Base-by-base conservation (phyloP, 441 rosid genomes). In the Hura crepitans region DNA sequence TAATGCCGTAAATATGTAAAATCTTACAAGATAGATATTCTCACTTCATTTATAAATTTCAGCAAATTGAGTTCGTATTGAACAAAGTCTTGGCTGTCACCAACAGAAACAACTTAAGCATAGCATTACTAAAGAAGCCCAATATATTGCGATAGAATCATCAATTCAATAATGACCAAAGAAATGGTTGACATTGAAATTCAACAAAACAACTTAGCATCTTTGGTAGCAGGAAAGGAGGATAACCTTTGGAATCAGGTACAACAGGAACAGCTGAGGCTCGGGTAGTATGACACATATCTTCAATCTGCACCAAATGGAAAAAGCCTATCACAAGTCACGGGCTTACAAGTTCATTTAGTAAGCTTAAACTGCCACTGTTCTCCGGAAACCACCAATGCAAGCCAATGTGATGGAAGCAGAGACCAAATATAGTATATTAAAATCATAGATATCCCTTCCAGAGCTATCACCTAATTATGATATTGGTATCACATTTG, bases 241-340 rank as follows among this genome's bases (percentile, higher is more conserved):
- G 3, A 55, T 55, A 71, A 94, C 99, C 99, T 92, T 85, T 92
- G 79, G 96, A 88, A 81, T 95, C 98, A 78, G 97, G 76, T 77
- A 89, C 78, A 65, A 92, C 85, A 61, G 99, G 98, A 79, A 92
- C 92, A 39, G 93, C 98, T 75, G 91, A 87, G 53, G 95, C 83
- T 75, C 74, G 84, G 68, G 86, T 88, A 72, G 79, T 84, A 75
- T 80, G 83, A 72, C 96, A 92, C 99, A 95, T 90, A 69, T 80
- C 79, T 83, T 89, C 99, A 69, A 95, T 92, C 98, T 90, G 80
- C 76, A 77, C 22, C 68, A 33, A 72, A 66, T 65, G 42, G 42
- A 37, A 54, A 58, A 75, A 51, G 28, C 56, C 28, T 6, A 60
- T 65, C 69, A 73, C 28, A 43, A 66, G 66, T 6, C 68, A 42